These are phyloP conservation scores for Pyrenophora teres DNA, from an alignment of 2,329 filamentous ascomycete genomes.

Conservation along the genomic window DNA sequence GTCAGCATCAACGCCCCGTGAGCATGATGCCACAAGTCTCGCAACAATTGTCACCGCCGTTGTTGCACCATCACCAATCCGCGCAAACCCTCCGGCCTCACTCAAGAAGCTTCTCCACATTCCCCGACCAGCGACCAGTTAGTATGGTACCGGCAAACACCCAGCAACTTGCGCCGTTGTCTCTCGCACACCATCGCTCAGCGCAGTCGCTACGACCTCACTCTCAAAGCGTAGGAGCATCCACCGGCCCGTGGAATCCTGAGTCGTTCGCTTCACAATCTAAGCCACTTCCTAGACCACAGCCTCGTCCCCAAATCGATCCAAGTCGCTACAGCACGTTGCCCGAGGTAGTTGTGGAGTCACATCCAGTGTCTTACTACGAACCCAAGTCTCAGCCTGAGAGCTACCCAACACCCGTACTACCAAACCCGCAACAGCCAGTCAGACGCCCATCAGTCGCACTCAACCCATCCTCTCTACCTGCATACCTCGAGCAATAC, in stretches of 20 bases:
- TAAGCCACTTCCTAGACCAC: neutral
- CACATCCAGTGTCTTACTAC: constrained; percentile 4
- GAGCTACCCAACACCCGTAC: constrained; percentile 17
- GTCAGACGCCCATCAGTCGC: constrained; percentile 2
- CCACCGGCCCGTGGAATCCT: constrained; percentile 18
- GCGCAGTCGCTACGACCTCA: constrained; percentile 12
- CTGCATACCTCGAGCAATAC: constrained; percentile 35
- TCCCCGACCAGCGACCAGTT: neutral
- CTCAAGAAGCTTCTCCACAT: constrained; percentile 19
- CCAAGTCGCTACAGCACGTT: constrained; percentile 15
- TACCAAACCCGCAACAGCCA: constrained; percentile 5
- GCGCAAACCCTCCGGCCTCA: constrained; percentile 14
- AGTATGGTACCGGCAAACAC: neutral
- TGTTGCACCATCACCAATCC: constrained; percentile 21
- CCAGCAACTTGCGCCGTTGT: constrained; percentile 1
- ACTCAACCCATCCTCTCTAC: constrained; percentile 19
- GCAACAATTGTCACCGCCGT: constrained; percentile 10
- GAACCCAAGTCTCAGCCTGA: constrained; percentile 11
- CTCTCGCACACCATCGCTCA: constrained; percentile 1
- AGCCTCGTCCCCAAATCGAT: neutral
- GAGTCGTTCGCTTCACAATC: constrained; percentile 15
- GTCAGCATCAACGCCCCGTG: constrained; percentile 16
- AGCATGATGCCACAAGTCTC: constrained; percentile 16
- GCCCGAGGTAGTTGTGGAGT: constrained; percentile 18
- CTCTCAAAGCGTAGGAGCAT: constrained; percentile 18